Evolutionary conservation across 2,329 filamentous ascomycete species (phyloP).

Genomic region (Neofusicoccum sp.): DNA sequence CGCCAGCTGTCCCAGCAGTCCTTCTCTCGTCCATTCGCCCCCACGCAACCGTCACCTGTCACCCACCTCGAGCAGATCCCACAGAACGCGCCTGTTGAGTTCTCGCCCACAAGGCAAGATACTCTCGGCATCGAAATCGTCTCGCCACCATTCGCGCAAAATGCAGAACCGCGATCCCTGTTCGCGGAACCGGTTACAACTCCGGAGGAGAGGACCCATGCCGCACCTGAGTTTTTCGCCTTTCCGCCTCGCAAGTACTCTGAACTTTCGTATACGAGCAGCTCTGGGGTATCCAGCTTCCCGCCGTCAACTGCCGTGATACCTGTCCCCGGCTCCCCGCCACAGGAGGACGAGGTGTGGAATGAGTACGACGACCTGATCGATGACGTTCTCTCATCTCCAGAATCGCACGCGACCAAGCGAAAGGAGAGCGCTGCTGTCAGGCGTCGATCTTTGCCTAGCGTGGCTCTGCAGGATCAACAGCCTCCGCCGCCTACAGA

Average conservation of each 20-base stretch:
- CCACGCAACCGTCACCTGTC: slow-evolving; percentile 43
- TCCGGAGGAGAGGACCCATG: slow-evolving; percentile 16
- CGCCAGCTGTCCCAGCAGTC: slow-evolving; percentile 70
- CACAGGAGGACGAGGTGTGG: slow-evolving; percentile 86
- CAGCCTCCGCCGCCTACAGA: not conserved
- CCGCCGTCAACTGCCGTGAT: slow-evolving; percentile 65
- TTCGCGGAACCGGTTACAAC: not conserved
- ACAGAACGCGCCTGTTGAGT: not conserved
- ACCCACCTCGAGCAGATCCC: not conserved
- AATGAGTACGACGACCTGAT: slow-evolving; percentile 90
- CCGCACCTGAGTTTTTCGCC: slow-evolving; percentile 64
- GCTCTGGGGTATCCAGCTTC: slow-evolving; percentile 61
- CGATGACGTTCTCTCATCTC: slow-evolving; percentile 57
- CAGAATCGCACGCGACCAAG: slow-evolving; percentile 4
- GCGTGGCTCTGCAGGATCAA: not conserved
- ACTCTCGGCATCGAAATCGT: not conserved
- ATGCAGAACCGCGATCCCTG: slow-evolving; percentile 8
- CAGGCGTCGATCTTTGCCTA: slow-evolving; percentile 7
- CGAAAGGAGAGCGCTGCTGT: not conserved
- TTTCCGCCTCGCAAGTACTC: slow-evolving; percentile 75
- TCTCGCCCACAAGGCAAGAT: not conserved
- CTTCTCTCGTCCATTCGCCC: slow-evolving; percentile 77
- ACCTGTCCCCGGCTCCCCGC: slow-evolving; percentile 59
- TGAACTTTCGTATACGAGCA: slow-evolving; percentile 63
- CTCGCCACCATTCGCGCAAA: not conserved